phyloP scores from a whole-genome alignment of 192 early-diverging fungal species.

The Powellomyces hirtus region DNA sequence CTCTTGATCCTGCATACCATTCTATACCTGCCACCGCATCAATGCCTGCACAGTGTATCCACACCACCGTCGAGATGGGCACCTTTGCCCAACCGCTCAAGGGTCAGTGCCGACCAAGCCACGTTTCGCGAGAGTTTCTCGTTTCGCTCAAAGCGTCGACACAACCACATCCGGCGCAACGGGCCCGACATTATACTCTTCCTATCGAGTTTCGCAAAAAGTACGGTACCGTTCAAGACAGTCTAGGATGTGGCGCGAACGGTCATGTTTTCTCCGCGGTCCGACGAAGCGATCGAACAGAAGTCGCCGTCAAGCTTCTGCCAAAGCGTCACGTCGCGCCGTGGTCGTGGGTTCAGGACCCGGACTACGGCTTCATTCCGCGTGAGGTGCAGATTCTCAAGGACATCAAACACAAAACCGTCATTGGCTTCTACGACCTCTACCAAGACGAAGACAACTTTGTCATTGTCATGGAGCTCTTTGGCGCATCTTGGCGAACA shows the following conservation, averaged over 20 bases:
- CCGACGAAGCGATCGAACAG: conserved; percentile 43
- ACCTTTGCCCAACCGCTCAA: no score
- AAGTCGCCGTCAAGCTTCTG: conserved; percentile 70
- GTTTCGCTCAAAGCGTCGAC: not conserved
- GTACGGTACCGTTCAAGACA: conserved; percentile 44
- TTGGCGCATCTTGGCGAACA: conserved; percentile 58
- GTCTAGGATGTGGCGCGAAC: conserved; percentile 64
- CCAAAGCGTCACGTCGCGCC: conserved; percentile 55
- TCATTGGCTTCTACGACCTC: conserved; percentile 54
- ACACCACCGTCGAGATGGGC: no score
- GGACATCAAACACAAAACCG: conserved; percentile 54
- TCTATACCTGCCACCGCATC: no score
- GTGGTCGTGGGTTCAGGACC: conserved; percentile 52
- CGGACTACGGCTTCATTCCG: conserved; percentile 53
- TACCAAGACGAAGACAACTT: conserved; percentile 53
- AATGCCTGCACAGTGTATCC: no score
- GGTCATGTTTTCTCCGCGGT: conserved; percentile 66
- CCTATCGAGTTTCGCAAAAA: conserved; percentile 10
- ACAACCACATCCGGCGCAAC: not conserved
- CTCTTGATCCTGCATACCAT: no score
- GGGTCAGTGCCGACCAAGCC: no score
- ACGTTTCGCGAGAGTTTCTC: no score
- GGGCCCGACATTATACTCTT: conserved; percentile 3
- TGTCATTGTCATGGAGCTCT: conserved; percentile 68
- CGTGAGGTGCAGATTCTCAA: conserved; percentile 63